Percentiles rank a stretch among this genome's conserved stretches.
phyloP scores from a whole-genome alignment of 2,329 filamentous ascomycete genomes.

The Dactylellina leptospora region DNA sequence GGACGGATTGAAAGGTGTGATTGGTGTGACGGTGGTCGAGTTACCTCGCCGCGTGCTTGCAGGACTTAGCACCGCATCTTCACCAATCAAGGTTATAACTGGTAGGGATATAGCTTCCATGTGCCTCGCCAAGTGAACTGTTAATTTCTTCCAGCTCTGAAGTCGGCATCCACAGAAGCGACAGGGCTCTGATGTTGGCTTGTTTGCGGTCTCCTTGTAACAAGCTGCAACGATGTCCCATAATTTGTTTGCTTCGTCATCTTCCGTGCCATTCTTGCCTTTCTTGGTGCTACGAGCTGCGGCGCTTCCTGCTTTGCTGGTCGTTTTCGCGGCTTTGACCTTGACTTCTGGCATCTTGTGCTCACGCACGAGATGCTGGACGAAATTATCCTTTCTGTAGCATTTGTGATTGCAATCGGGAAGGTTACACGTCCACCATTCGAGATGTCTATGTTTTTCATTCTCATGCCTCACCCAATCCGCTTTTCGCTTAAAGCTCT shows the following conservation, averaged over 20 bases:
- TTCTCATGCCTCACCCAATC: conserved; percentile 95
- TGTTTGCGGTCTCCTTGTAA: conserved; percentile 72
- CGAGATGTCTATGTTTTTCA: conserved; percentile 85
- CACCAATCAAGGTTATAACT: conserved; percentile 68
- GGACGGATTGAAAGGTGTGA: conserved; percentile 45
- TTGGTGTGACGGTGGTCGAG: conserved; percentile 49
- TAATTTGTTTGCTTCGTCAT: conserved; percentile 68
- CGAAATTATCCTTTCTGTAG: conserved; percentile 89
- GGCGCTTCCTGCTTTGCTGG: conserved; percentile 58
- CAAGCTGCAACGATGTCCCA: conserved; percentile 82
- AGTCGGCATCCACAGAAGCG: conserved; percentile 85
- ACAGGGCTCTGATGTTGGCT: conserved; percentile 79
- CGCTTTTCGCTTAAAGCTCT: conserved; percentile 93
- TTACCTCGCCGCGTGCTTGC: conserved; percentile 46
- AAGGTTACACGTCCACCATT: conserved; percentile 88
- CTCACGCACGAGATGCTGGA: conserved; percentile 89
- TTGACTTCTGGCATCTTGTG: conserved; percentile 87
- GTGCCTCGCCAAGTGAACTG: conserved; percentile 90
- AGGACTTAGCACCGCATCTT: conserved; percentile 60
- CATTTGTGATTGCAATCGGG: conserved; percentile 83
- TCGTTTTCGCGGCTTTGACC: conserved; percentile 75
- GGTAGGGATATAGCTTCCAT: conserved; percentile 92
- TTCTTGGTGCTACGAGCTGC: conserved; percentile 54
- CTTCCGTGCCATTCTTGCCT: conserved; percentile 57
- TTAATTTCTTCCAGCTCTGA: conserved; percentile 89